phyloP scores from a whole-genome alignment of 2,329 filamentous ascomycete species.

The Chrysosporium keratinophilum region DNA sequence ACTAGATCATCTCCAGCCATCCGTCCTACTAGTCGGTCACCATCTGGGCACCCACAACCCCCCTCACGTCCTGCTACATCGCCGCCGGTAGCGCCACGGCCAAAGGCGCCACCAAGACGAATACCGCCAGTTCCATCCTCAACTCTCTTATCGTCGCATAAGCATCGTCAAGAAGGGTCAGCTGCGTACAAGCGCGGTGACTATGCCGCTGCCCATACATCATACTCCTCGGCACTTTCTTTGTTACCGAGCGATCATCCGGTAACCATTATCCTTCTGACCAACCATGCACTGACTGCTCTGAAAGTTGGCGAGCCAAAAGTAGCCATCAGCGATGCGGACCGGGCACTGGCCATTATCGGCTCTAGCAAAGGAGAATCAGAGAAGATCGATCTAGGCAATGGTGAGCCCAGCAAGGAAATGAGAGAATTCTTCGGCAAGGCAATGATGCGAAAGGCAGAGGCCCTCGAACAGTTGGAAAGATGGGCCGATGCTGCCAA shows the following conservation, averaged over 20 bases:
- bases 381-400: constrained; percentile 63
- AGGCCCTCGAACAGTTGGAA: constrained; percentile 91
- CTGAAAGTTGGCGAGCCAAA: constrained; percentile 90
- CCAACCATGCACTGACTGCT: constrained; percentile 80
- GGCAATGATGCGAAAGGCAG: constrained; percentile 85
- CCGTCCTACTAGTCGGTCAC: constrained; percentile 26
- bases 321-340: constrained; percentile 72
- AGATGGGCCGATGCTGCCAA: constrained; percentile 74
- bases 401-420: constrained; percentile 58
- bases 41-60: constrained; percentile 33
- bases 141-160: constrained; percentile 63
- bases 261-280: constrained; percentile 75
- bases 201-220: constrained; percentile 72
- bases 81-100: constrained; percentile 37
- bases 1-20: constrained; percentile 25
- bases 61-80: constrained; percentile 23
- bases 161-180: constrained; percentile 67
- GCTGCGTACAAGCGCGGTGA: constrained; percentile 91
- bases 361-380: constrained; percentile 67
- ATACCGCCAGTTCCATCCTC: constrained; percentile 57
- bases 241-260: constrained; percentile 70
- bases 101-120: constrained; percentile 40
- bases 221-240: constrained; percentile 67
- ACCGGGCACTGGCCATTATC: constrained; percentile 68
- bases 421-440: constrained; percentile 94